phyloP scores from a whole-genome alignment of 495 filamentous ascomycete species.

The Penicillium coprophilum region DNA sequence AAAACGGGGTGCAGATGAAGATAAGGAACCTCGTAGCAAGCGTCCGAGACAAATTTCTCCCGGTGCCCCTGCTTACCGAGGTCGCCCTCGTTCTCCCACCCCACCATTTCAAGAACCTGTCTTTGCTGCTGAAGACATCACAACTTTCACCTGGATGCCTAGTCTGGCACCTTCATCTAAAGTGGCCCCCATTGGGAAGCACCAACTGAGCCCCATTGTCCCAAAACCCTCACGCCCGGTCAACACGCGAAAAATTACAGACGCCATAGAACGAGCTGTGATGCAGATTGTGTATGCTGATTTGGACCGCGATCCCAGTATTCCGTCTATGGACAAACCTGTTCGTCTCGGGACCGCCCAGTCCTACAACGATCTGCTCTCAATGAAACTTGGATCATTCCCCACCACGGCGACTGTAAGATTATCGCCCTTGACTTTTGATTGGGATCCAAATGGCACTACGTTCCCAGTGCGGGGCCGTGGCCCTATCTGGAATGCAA shows the following conservation, averaged over 20 bases:
- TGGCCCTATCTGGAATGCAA: conserved; percentile 25
- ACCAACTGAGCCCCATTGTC: background rate
- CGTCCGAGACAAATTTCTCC: background rate
- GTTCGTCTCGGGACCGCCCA: conserved; percentile 19
- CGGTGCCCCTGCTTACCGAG: conserved; percentile 4
- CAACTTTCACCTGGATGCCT: conserved; percentile 1
- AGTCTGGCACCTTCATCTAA: background rate
- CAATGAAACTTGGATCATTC: conserved; percentile 19
- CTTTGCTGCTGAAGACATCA: background rate
- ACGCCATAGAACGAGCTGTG: conserved; percentile 30
- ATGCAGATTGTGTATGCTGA: conserved; percentile 31
- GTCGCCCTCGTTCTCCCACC: background rate
- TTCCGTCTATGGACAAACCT: conserved; percentile 12
- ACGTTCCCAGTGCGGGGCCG: conserved; percentile 30
- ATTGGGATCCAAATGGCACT: conserved; percentile 22
- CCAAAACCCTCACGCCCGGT: background rate
- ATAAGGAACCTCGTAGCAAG: background rate
- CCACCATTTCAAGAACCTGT: background rate
- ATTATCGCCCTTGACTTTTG: conserved; percentile 11
- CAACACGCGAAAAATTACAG: conserved; percentile 12
- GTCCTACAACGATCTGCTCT: conserved; percentile 14
- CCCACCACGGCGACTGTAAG: conserved; percentile 18
- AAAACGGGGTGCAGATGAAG: background rate
- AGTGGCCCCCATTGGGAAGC: background rate
- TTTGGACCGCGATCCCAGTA: conserved; percentile 32